Evolutionary conservation across 108 stramenopile genomes (phyloP).

Genomic region (Epipyxis sp.): DNA sequence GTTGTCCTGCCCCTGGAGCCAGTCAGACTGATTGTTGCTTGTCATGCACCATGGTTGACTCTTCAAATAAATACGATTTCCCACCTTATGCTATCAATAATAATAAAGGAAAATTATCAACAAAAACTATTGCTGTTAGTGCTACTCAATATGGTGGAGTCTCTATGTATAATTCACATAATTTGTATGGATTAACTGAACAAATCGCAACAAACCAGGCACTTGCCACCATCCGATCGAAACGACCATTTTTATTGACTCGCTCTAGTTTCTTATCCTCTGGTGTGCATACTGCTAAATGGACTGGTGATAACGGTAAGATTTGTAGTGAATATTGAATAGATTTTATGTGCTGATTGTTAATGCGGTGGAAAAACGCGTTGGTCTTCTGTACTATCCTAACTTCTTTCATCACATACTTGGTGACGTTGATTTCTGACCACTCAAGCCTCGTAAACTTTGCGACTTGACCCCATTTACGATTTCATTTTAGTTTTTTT

Average conservation of each 20-base stretch:
- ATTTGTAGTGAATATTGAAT: too few relatives aligned
- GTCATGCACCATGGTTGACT: slow-evolving; percentile 12
- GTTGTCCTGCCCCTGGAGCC: slow-evolving; percentile 30
- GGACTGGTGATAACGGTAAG: slow-evolving; percentile 51
- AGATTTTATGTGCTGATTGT: not conserved
- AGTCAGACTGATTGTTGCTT: slow-evolving; percentile 31
- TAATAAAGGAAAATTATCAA: not conserved
- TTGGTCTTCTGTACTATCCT: too few relatives aligned
- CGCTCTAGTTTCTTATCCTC: slow-evolving; percentile 37
- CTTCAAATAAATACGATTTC: slow-evolving; percentile 22
- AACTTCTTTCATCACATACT: too few relatives aligned
- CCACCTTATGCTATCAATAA: slow-evolving; percentile 26
- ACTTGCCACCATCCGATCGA: slow-evolving; percentile 6
- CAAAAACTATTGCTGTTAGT: slow-evolving; percentile 35
- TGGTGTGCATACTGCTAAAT: slow-evolving; percentile 38
- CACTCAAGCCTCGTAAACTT: too few relatives aligned
- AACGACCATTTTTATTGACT: slow-evolving; percentile 27
- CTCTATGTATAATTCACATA: slow-evolving; percentile 41
- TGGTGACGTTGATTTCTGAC: too few relatives aligned
- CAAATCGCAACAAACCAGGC: slow-evolving; percentile 30
- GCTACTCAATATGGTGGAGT: slow-evolving; percentile 33
- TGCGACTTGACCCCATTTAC: too few relatives aligned
- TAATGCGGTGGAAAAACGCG: too few relatives aligned
- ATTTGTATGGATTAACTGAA: slow-evolving; percentile 43
- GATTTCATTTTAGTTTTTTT: too few relatives aligned